These are phyloP conservation scores for Botrytis elliptica DNA, from an alignment of 2,329 filamentous ascomycete genomes.

Conservation along the genomic window DNA sequence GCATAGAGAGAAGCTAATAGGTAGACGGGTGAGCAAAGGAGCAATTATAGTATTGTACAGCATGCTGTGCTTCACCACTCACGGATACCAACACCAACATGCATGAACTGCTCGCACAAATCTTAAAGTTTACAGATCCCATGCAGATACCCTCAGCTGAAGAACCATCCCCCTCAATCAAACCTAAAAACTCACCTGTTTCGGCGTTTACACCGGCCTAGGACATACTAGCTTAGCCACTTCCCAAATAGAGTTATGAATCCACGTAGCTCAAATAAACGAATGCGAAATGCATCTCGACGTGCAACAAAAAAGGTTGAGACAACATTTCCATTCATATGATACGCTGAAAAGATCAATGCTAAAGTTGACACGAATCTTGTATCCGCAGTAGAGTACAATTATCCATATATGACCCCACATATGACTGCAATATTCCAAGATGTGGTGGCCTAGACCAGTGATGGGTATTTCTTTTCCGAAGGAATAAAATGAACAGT, in stretches of 20 bases:
- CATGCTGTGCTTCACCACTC: background rate
- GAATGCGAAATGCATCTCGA: slow-evolving; percentile 22
- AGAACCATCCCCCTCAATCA: background rate
- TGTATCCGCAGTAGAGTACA: slow-evolving; percentile 8
- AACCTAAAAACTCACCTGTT: background rate
- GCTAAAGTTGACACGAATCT: slow-evolving; percentile 8
- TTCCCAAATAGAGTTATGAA: background rate
- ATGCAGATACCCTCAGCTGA: background rate
- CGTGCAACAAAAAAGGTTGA: slow-evolving; percentile 16
- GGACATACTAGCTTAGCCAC: background rate
- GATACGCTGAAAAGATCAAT: slow-evolving; percentile 7
- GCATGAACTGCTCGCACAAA: slow-evolving; percentile 4
- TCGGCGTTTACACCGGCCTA: background rate
- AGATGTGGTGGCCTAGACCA: background rate
- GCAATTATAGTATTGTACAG: background rate
- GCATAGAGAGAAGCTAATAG: background rate
- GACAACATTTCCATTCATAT: slow-evolving; percentile 9
- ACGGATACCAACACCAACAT: background rate
- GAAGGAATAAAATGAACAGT: background rate
- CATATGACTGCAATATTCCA: slow-evolving; percentile 15
- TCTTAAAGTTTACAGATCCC: background rate
- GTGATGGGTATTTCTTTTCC: slow-evolving; percentile 1
- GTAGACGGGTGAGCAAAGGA: background rate
- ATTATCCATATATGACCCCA: slow-evolving; percentile 3
- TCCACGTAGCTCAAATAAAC: slow-evolving; percentile 12